phyloP scores from a whole-genome alignment of 371 early-diverging fungal genomes.

The Encephalitozoon intestinalis region DNA sequence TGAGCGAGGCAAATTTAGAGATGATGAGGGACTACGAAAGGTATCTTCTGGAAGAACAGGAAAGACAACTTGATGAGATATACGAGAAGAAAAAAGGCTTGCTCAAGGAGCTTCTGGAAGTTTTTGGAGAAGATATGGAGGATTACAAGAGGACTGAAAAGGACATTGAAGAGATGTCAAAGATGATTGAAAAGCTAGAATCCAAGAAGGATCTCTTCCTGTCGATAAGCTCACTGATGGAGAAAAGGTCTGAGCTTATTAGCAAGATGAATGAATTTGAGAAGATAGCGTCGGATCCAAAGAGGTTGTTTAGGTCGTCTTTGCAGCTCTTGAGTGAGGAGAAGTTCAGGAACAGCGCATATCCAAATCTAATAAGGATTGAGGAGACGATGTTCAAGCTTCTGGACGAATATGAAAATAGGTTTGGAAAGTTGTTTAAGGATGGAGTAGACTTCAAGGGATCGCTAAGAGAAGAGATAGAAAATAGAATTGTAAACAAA shows the following conservation, averaged over 20 bases:
- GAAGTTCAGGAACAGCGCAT: conserved; percentile 72
- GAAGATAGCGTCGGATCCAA: conserved; percentile 72
- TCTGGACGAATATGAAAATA: conserved; percentile 33
- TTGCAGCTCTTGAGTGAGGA: conserved; percentile 76
- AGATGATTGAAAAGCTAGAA: conserved; percentile 22
- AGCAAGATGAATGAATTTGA: conserved; percentile 74
- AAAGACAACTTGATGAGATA: conserved; percentile 37
- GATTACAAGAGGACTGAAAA: conserved; percentile 26
- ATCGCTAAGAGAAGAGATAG: conserved; percentile 45
- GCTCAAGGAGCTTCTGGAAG: conserved; percentile 1
- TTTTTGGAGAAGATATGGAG: conserved; percentile 5
- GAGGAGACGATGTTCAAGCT: conserved; percentile 65
- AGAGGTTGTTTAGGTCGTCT: conserved; percentile 69
- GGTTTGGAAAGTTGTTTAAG: conserved; percentile 32
- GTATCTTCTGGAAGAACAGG: conserved; percentile 30
- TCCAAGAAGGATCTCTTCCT: conserved; percentile 18
- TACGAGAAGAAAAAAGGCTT: neutral
- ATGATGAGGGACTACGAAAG: neutral
- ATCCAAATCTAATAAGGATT: conserved; percentile 69
- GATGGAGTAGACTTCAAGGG: conserved; percentile 17
- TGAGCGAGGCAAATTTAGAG: conserved; percentile 1
- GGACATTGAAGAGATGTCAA: conserved; percentile 31
- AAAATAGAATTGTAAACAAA: conserved; percentile 56
- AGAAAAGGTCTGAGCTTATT: conserved; percentile 45
- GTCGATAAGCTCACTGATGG: conserved; percentile 32